Conservation (phyloP, 805 yeast genomes). For the Schizosaccharomyces lindneri region DNA sequence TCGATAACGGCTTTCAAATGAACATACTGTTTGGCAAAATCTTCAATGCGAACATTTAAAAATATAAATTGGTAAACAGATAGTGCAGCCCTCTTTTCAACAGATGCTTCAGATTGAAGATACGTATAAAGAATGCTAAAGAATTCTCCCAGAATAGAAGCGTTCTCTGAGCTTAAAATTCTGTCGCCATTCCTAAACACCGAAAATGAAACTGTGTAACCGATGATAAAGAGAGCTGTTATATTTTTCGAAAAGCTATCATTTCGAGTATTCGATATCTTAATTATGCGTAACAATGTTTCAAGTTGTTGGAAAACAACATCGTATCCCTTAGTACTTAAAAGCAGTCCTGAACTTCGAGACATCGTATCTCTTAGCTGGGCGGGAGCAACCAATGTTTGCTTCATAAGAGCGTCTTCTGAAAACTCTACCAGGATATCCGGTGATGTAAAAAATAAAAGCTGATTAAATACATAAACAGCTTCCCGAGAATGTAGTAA, state of each 20-base stretch:
- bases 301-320: background rate
- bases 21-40: no score
- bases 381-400: background rate
- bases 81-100: no score
- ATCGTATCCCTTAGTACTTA: background rate
- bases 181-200: conserved; percentile 5
- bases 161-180: no score
- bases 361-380: background rate
- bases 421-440: background rate
- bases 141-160: no score
- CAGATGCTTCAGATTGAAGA: no score
- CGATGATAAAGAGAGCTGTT: conserved; percentile 31
- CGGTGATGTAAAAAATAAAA: background rate
- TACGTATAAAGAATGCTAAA: no score
- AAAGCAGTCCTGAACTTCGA: background rate
- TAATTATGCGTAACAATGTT: background rate
- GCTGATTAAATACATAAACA: background rate
- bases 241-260: conserved; percentile 21
- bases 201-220: conserved; percentile 20
- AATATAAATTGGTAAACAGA: no score
- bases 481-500: background rate
- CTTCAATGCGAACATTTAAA: no score
- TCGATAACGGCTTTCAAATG: no score
- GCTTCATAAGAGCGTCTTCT: background rate
- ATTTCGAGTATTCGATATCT: background rate